Evolutionary conservation across 306 rosid genomes (phyloP).

Genomic region (Malus orientalis): DNA sequence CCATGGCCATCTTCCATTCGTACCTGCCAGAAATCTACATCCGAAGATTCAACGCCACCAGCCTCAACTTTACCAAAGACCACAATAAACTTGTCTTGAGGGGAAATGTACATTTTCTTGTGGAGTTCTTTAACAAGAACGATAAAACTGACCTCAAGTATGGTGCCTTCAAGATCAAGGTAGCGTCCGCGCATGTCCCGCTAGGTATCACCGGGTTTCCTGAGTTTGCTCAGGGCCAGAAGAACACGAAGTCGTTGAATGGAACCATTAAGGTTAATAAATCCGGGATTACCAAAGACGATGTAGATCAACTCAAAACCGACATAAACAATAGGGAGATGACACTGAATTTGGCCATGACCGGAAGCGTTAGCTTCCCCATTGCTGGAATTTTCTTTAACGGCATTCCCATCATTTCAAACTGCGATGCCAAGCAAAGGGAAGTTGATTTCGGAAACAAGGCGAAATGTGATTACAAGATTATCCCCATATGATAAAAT

Average conservation of each 20-base stretch:
- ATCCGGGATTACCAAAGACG: slow-evolving; percentile 5
- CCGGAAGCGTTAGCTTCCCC: slow-evolving; percentile 28
- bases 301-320: not conserved
- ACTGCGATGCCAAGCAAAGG: slow-evolving; percentile 11
- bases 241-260: slow-evolving; percentile 17
- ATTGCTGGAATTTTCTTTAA: slow-evolving; percentile 10
- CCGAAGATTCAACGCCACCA: slow-evolving; percentile 10
- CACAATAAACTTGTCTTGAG: not conserved
- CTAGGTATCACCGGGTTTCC: slow-evolving; percentile 12
- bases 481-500: slow-evolving; percentile 3
- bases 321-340: slow-evolving; percentile 18
- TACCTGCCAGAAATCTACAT: slow-evolving; percentile 32
- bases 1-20: slow-evolving; percentile 27
- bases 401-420: slow-evolving; percentile 15
- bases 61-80: slow-evolving; percentile 14
- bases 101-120: not conserved
- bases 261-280: slow-evolving; percentile 1
- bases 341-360: slow-evolving; percentile 17
- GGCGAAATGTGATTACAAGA: slow-evolving; percentile 26
- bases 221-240: slow-evolving; percentile 25
- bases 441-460: slow-evolving; percentile 32
- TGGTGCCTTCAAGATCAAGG: slow-evolving; percentile 12
- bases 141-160: slow-evolving; percentile 26
- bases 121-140: slow-evolving; percentile 34
- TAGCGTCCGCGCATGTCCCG: not conserved